Evolutionary conservation across 495 filamentous ascomycete species (phyloP).

Genomic region (Clavariopsis aquatica): DNA sequence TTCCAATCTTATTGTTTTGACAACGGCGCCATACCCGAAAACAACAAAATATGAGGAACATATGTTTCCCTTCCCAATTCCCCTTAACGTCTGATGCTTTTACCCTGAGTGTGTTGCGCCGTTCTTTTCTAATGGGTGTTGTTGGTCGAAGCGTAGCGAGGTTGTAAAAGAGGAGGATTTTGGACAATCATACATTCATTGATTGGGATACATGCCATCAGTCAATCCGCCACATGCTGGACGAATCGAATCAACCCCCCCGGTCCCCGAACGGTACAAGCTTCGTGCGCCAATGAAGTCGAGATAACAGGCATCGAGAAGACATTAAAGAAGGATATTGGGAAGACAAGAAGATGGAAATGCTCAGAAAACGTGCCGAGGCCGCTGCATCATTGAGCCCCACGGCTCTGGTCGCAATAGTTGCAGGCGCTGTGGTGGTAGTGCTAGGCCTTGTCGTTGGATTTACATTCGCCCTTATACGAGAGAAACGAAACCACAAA

Average conservation of each 20-base stretch:
- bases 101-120: slow-evolving; percentile 6
- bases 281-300: not conserved
- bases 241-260: slow-evolving; percentile 1
- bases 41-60: slow-evolving; percentile 8
- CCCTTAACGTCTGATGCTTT: not conserved
- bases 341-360: not conserved
- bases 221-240: not conserved
- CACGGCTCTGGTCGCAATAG: slow-evolving; percentile 11
- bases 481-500: slow-evolving; percentile 26
- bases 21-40: slow-evolving; percentile 25
- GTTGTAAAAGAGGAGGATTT: slow-evolving; percentile 13
- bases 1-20: slow-evolving; percentile 35
- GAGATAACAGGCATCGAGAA: not conserved
- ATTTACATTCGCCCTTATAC: slow-evolving; percentile 17
- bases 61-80: slow-evolving; percentile 25
- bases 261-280: not conserved
- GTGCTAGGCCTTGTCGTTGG: slow-evolving; percentile 25
- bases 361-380: slow-evolving; percentile 10
- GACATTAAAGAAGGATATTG: not conserved
- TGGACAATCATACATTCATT: not conserved
- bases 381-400: slow-evolving; percentile 12
- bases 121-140: slow-evolving; percentile 1
- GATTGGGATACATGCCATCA: not conserved
- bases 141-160: no score
- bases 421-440: slow-evolving; percentile 12